Conservation (phyloP, 164 flowering plant genomes). For the Berberis thunbergii region DNA sequence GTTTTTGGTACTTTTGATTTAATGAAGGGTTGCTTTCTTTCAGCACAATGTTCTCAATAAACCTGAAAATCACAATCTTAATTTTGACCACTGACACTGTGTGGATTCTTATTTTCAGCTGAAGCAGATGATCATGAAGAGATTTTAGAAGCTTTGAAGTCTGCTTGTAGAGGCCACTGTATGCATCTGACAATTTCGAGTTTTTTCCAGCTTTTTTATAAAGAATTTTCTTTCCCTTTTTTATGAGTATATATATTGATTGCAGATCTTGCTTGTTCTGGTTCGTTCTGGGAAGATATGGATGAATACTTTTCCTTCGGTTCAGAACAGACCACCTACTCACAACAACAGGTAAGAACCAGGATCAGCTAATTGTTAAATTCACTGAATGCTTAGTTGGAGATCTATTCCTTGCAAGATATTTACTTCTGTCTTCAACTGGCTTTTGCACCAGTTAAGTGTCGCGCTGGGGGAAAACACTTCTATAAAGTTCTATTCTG, state of each 20-base stretch:
- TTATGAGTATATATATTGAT: neutral
- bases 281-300: conserved; percentile 65
- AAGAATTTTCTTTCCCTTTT: neutral
- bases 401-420: too few species aligned
- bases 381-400: neutral
- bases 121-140: too few species aligned
- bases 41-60: too few species aligned
- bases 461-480: conserved; percentile 24
- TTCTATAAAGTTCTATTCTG: conserved; percentile 16
- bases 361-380: neutral
- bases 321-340: conserved; percentile 34
- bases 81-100: too few species aligned
- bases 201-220: too few species aligned
- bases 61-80: too few species aligned
- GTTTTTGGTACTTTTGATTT: too few species aligned
- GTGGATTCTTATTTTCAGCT: too few species aligned
- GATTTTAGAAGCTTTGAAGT: too few species aligned
- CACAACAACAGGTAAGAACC: conserved; percentile 46
- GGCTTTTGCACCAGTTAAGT: conserved; percentile 17
- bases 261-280: conserved; percentile 51
- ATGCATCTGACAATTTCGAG: too few species aligned
- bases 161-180: too few species aligned
- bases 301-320: conserved; percentile 44
- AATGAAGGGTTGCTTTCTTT: too few species aligned
- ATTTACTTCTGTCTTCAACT: neutral